Evolutionary conservation across 2,329 filamentous ascomycete species (phyloP), one percentile per base, ranked within the genome.

Genomic region (Clonostachys solani): DNA sequence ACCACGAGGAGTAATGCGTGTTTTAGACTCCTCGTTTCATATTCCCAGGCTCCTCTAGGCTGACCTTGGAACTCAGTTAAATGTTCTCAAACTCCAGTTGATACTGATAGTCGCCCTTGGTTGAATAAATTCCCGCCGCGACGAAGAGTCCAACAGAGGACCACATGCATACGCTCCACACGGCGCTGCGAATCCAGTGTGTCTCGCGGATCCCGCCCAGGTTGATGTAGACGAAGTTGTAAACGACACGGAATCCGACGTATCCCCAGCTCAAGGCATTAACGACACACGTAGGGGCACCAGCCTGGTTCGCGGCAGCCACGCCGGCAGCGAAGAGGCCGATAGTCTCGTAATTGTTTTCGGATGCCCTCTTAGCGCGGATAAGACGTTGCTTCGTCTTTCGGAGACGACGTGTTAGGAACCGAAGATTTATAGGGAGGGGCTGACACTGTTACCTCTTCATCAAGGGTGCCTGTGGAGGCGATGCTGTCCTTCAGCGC

Each of bases 321-420:
- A 78, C 63, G 38, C 59, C 66, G 4, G 65, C 65, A 12, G 71
- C 65, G 55, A 65, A 74, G 52, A 72, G 54, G 43, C 67, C 69
- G 12, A 76, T 50, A 4, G 67, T 70, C 59, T 76, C 72, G 51
- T 72, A 64, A 50, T 62, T 67, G 54, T 76, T 76, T 37, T 61
- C 56, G 6, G 62, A 55, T 6, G 74, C 72, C 18, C 75, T 74
- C 56, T 84, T 74, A 29, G 74, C 69, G 44, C 78, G 73, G 40
- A 81, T 59, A 33, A 77, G 67, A 46, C 71, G 71, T 57, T 80
- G 81, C 57, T 84, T 78, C 13, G 36, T 10, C 34, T 44, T 18
- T 38, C 44, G 18, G 34, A 15, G 13, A 15, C 13, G 10, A 36
- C 7, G 3, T n/a, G 43, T 44, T 36, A n/a, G 33, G 12, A 13